Base-by-base conservation (phyloP, 1,284 basidiomycete species). In the Peniophora sp. region DNA sequence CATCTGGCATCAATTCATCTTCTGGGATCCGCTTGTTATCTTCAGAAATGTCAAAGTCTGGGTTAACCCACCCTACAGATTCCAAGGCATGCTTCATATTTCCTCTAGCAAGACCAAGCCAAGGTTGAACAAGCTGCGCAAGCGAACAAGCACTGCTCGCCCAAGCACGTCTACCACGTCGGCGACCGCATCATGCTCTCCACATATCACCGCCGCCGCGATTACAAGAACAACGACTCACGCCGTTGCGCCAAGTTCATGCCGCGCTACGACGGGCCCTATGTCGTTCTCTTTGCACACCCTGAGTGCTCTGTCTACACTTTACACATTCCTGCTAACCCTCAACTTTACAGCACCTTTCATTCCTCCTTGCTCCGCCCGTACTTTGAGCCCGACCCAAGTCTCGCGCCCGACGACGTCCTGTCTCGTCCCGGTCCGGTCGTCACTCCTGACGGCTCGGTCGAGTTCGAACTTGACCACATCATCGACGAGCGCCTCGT, bases 231-330 rank as follows among this genome's bases (percentile, higher is more conserved):
- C 11, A 52, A 45, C 16, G 49, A 48, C 5, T 27, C 44, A 8
- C 14, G 48, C 3, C 52, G 53, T 17, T 55, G 57, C 0, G 56
- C 58, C 1, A 59, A 59, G 45, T 58, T 59, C 52, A 57, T 59
- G 52, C 58, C 58, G 1, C 53, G 51, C 2, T 57, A 20, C 27
- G 52, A 59, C 45, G 54, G 58, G 1, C 56, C 54, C 2, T 60
- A 58, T 47, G 47, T 3, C 2, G 49, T 60, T 20, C n/a, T 43
- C 3, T 19, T 38, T n/a, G 48, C 45, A 17, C 49, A 51, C 23
- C 55, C 56, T 1, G 55, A 49, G 3, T 39, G 24, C 2, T 60
- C 54, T 10, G 36, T 49, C 1, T 60, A 58, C 36, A 57, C 53
- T 2, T 53, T 62, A 3, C 43, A 52, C 41, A 39, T 59, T 2